Evolutionary conservation across 2,329 filamentous ascomycete species (phyloP).

Genomic region (Fusarium dimerum): DNA sequence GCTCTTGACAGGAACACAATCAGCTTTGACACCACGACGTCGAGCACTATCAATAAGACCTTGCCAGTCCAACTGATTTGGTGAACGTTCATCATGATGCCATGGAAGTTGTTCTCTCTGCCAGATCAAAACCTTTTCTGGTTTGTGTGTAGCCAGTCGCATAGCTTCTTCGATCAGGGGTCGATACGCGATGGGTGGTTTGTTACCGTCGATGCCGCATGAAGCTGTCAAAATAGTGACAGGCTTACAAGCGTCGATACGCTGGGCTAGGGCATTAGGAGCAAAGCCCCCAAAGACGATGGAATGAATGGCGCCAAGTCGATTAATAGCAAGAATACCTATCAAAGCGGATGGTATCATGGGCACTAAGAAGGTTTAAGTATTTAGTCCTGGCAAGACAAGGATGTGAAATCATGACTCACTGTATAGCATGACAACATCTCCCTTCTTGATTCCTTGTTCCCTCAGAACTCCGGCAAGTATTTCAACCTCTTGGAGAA

Average conservation of each 20-base stretch:
- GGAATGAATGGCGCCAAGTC: slow-evolving; percentile 84
- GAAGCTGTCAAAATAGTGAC: slow-evolving; percentile 82
- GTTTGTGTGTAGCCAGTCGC: slow-evolving; percentile 67
- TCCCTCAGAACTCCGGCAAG: slow-evolving; percentile 81
- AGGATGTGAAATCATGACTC: slow-evolving; percentile 32
- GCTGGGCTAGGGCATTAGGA: slow-evolving; percentile 75
- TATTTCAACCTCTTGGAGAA: slow-evolving; percentile 78
- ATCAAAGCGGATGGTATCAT: slow-evolving; percentile 93
- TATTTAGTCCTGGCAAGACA: background rate
- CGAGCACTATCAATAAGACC: slow-evolving; percentile 70
- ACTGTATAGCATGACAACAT: slow-evolving; percentile 91
- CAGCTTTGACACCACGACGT: slow-evolving; percentile 67
- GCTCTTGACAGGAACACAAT: slow-evolving; percentile 75
- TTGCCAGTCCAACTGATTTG: slow-evolving; percentile 79
- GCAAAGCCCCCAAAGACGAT: slow-evolving; percentile 96
- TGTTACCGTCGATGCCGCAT: slow-evolving; percentile 86
- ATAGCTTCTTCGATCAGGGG: slow-evolving; percentile 76
- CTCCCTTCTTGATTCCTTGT: slow-evolving; percentile 78
- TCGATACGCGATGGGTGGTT: slow-evolving; percentile 76
- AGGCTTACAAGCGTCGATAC: slow-evolving; percentile 81
- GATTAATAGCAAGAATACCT: slow-evolving; percentile 77
- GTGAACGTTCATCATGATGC: slow-evolving; percentile 66
- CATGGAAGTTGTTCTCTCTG: slow-evolving; percentile 77
- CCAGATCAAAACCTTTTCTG: slow-evolving; percentile 75
- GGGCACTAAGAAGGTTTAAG: slow-evolving; percentile 63